Evolutionary conservation across 1,139 yeast species (phyloP).

Genomic region (Zhuliangozyma blackwelliae): DNA sequence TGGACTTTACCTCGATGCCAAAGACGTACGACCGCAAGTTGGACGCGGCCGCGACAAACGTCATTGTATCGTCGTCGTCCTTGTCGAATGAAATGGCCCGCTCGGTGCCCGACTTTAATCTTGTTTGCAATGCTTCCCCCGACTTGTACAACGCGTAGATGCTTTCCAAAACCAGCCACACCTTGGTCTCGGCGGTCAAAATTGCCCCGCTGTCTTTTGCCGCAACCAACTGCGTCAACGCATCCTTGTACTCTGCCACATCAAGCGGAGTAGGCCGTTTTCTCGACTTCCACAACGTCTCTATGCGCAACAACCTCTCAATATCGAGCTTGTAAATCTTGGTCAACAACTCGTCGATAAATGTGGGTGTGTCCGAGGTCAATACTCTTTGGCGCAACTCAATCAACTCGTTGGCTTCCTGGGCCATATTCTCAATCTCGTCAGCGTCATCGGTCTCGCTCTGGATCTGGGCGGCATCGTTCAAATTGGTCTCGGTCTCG

Average conservation of each 20-base stretch:
- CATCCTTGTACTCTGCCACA: constrained; percentile 16
- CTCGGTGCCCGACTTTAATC: constrained; percentile 41
- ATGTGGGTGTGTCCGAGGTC: constrained; percentile 24
- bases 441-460: constrained; percentile 52
- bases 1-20: constrained; percentile 66
- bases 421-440: constrained; percentile 64
- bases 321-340: constrained; percentile 70
- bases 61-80: constrained; percentile 87
- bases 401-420: constrained; percentile 73
- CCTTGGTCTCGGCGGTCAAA: constrained; percentile 50
- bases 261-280: constrained; percentile 61
- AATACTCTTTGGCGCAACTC: constrained; percentile 52
- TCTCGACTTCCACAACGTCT: constrained; percentile 75
- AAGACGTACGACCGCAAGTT: constrained; percentile 76
- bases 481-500: constrained; percentile 32
- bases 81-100: constrained; percentile 74
- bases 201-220: constrained; percentile 15
- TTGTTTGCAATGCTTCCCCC: constrained; percentile 43
- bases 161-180: constrained; percentile 65
- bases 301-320: constrained; percentile 64
- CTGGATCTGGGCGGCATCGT: constrained; percentile 40
- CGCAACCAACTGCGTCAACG: constrained; percentile 13
- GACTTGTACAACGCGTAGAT: constrained; percentile 55
- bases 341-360: constrained; percentile 38
- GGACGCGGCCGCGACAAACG: constrained; percentile 85